These are phyloP conservation scores for Rubus parviflorus DNA, from an alignment of 306 rosid species.

Conservation along the genomic window DNA sequence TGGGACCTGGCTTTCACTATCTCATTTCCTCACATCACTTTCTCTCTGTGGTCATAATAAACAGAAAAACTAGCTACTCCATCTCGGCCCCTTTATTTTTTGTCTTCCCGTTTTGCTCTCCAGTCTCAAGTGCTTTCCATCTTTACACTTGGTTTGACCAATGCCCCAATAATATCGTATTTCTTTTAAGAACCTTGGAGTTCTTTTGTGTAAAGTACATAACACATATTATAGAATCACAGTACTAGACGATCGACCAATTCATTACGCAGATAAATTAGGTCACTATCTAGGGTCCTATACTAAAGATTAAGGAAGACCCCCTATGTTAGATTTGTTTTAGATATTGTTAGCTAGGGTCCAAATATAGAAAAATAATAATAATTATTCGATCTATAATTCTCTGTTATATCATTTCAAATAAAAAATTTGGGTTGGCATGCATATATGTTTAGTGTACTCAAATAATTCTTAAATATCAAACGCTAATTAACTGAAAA, in stretches of 20 bases:
- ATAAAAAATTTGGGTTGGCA: too few species aligned
- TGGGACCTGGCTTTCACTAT: slow-evolving; percentile 50
- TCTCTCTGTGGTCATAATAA: slow-evolving; percentile 45
- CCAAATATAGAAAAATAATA: too few species aligned
- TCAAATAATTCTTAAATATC: too few species aligned
- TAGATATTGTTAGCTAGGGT: too few species aligned
- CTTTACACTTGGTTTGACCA: background rate
- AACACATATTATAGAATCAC: too few species aligned
- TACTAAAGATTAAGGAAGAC: background rate
- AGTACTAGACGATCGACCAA: background rate
- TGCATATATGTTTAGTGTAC: too few species aligned
- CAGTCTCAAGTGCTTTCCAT: slow-evolving; percentile 33
- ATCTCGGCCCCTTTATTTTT: slow-evolving; percentile 14
- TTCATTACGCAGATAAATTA: background rate
- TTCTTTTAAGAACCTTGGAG: background rate
- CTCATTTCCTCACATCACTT: slow-evolving; percentile 41
- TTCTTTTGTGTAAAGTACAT: too few species aligned
- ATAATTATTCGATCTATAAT: too few species aligned
- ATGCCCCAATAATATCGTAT: background rate
- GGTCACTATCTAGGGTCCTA: background rate
- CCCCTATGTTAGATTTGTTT: too few species aligned
- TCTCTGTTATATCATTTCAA: too few species aligned
- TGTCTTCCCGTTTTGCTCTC: slow-evolving; percentile 9
- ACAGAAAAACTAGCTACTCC: slow-evolving; percentile 27
- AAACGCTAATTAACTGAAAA: too few species aligned